These are phyloP conservation scores for Echites panduratus DNA, from an alignment of 257 asterid genomes.

Conservation along the genomic window DNA sequence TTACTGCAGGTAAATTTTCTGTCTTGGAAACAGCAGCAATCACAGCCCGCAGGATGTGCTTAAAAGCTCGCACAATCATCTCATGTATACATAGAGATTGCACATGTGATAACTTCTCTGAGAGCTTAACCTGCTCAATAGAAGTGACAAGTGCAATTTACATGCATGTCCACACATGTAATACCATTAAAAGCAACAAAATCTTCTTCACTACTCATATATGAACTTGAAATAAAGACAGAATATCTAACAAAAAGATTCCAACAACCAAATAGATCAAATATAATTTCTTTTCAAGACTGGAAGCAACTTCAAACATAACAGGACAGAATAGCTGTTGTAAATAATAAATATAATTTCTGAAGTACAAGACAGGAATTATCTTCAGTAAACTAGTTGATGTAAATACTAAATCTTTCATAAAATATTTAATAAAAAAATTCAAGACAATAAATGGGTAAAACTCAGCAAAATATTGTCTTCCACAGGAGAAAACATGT, in stretches of 20 bases:
- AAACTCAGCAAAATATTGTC: neutral
- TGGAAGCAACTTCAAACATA: neutral
- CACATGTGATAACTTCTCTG: constrained; percentile 92
- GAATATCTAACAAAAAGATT: neutral
- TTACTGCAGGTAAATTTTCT: constrained; percentile 64
- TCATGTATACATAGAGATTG: constrained; percentile 96
- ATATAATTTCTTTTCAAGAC: neutral
- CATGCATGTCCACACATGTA: constrained; percentile 14
- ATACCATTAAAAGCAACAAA: neutral
- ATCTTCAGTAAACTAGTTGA: neutral
- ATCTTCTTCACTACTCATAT: neutral
- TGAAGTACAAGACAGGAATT: neutral
- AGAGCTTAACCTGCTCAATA: constrained; percentile 78
- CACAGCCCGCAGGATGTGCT: constrained; percentile 86
- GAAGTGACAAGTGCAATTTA: constrained; percentile 16
- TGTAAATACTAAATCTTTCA: neutral
- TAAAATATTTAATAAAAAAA: neutral
- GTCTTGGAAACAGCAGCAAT: constrained; percentile 66
- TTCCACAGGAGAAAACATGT: neutral
- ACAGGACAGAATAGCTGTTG: neutral
- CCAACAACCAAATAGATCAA: neutral
- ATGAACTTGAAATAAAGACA: neutral
- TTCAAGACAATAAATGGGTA: neutral
- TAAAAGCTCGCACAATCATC: constrained; percentile 92
- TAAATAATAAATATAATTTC: too few species aligned